phyloP scores from a whole-genome alignment of 345 rosid genomes.

The Lumnitzera racemosa region DNA sequence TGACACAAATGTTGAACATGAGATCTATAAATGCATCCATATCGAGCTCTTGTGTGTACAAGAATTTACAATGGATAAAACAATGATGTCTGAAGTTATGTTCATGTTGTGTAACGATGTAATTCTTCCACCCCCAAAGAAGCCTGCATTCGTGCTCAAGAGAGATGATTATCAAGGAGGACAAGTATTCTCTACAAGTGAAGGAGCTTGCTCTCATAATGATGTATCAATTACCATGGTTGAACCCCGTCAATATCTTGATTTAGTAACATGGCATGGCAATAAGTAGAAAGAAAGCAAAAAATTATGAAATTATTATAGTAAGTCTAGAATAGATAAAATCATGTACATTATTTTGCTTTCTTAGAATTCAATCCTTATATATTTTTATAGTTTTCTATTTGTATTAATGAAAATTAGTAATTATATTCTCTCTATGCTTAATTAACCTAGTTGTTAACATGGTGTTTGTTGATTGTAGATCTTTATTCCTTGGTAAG shows the following conservation, averaged over 20 bases:
- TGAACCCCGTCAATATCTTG: constrained; percentile 21
- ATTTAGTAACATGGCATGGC: too few relatives aligned
- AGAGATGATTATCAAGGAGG: background rate
- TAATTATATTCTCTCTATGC: too few relatives aligned
- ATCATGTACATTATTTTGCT: too few relatives aligned
- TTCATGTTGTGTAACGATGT: constrained; percentile 34
- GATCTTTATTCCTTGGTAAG: too few relatives aligned
- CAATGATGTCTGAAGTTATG: constrained; percentile 41
- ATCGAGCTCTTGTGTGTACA: constrained; percentile 61
- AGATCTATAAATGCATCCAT: constrained; percentile 40
- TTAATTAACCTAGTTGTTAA: too few relatives aligned
- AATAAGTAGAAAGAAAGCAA: too few relatives aligned
- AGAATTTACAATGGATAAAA: constrained; percentile 39
- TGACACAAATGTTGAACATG: constrained; percentile 13
- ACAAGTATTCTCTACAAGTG: constrained; percentile 4
- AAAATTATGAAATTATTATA: too few relatives aligned
- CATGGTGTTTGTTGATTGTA: too few relatives aligned
- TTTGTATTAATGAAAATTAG: too few relatives aligned
- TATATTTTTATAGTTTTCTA: too few relatives aligned
- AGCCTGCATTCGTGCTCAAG: constrained; percentile 33
- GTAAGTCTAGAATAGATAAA: too few relatives aligned
- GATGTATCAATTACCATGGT: constrained; percentile 22
- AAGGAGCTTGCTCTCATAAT: constrained; percentile 19
- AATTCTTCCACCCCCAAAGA: constrained; percentile 31
- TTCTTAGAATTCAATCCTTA: too few relatives aligned